These are phyloP conservation scores for Theobroma cacao DNA, from an alignment of 345 rosid genomes.

Conservation along the genomic window DNA sequence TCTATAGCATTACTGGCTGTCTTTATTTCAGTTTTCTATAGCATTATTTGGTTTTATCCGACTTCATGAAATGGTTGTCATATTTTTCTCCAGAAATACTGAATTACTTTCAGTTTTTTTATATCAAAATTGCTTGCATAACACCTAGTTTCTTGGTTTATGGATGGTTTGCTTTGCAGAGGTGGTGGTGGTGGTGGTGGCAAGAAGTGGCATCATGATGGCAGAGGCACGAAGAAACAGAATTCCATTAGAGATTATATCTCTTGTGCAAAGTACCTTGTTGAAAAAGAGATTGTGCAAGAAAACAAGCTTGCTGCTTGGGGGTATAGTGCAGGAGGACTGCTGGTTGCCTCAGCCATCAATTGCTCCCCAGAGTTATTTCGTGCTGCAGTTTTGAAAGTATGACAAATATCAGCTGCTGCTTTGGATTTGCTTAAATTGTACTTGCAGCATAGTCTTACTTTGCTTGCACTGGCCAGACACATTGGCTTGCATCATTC, in stretches of 20 bases:
- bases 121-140: neutral
- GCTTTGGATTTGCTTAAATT: neutral
- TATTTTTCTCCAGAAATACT: neutral
- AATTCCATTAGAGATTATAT: slow-evolving; percentile 77
- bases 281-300: slow-evolving; percentile 60
- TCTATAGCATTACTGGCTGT: slow-evolving; percentile 13
- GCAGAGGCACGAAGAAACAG: slow-evolving; percentile 60
- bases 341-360: slow-evolving; percentile 89
- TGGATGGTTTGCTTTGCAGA: slow-evolving; percentile 35
- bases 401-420: slow-evolving; percentile 15
- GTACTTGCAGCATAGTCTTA: neutral
- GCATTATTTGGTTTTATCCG: neutral
- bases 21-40: neutral
- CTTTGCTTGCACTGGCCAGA: neutral
- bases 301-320: slow-evolving; percentile 79
- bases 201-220: slow-evolving; percentile 77
- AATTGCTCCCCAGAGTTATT: slow-evolving; percentile 65
- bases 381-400: slow-evolving; percentile 86
- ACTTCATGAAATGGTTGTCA: neutral
- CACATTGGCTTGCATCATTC: neutral
- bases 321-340: slow-evolving; percentile 96
- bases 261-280: slow-evolving; percentile 73
- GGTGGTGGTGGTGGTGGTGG: slow-evolving; percentile 97
- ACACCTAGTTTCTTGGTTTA: slow-evolving; percentile 2
- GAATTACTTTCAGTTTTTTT: neutral